Percentiles rank a stretch among this genome's conserved stretches.
phyloP scores from a whole-genome alignment of 2,329 filamentous ascomycete species.

The Aurifilum marmelostoma region DNA sequence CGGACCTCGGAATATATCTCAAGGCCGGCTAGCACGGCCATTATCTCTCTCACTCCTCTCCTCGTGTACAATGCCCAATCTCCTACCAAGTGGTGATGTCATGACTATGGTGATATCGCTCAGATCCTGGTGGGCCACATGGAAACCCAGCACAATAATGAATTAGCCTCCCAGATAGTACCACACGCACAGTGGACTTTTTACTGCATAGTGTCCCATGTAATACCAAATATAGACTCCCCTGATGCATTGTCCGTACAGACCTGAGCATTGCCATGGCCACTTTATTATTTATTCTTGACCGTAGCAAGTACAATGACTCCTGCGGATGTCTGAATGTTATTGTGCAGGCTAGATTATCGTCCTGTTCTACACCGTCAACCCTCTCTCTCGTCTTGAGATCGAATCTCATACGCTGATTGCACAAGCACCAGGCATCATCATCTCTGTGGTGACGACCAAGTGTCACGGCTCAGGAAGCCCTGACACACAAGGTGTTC shows the following conservation, averaged over 20 bases:
- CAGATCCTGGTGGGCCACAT: neutral
- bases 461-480: no score
- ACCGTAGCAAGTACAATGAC: neutral
- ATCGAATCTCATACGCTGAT: neutral
- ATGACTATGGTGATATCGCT: neutral
- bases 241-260: no score
- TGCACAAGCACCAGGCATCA: no score
- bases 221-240: neutral
- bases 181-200: neutral
- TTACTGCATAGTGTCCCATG: no score
- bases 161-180: neutral
- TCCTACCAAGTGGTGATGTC: slow-evolving; percentile 1
- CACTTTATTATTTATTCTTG: neutral
- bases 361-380: neutral
- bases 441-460: no score
- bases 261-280: no score
- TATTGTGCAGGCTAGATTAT: neutral
- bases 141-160: neutral
- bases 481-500: neutral
- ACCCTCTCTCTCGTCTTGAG: neutral
- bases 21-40: neutral
- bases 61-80: neutral
- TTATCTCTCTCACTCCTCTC: neutral
- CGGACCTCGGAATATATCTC: neutral
- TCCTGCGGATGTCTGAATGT: neutral